phyloP scores from a whole-genome alignment of 331 rosid genomes.

The Rhamnella rubrinervis region DNA sequence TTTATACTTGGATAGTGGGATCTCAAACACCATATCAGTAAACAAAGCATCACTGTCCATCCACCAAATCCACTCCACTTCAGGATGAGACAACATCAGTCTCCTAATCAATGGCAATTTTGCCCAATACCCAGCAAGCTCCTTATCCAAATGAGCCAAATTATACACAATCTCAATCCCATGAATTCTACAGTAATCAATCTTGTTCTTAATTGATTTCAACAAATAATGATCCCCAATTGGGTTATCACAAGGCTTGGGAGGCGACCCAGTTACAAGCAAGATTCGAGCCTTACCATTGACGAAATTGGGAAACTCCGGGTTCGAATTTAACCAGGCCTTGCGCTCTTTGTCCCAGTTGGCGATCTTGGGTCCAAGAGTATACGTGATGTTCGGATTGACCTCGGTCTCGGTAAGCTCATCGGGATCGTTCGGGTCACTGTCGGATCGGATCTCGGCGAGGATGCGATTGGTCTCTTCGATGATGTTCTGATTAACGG shows the following conservation, averaged over 20 bases:
- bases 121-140: constrained; percentile 97
- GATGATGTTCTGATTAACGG: constrained; percentile 57
- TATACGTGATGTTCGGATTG: constrained; percentile 57
- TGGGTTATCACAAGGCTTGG: constrained; percentile 91
- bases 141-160: constrained; percentile 88
- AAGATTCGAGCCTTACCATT: constrained; percentile 76
- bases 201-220: constrained; percentile 86
- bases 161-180: constrained; percentile 94
- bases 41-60: constrained; percentile 98
- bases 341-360: constrained; percentile 65
- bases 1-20: constrained; percentile 67
- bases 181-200: constrained; percentile 91
- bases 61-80: constrained; percentile 99
- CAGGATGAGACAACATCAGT: constrained; percentile 88
- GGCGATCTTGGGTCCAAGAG: constrained; percentile 75
- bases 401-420: constrained; percentile 33
- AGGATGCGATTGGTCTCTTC: constrained; percentile 88
- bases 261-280: constrained; percentile 91
- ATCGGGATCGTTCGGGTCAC: constrained; percentile 68
- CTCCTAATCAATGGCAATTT: constrained; percentile 84
- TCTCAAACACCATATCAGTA: constrained; percentile 87
- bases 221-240: constrained; percentile 89
- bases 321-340: constrained; percentile 65
- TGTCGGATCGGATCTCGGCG: constrained; percentile 91
- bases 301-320: constrained; percentile 60